A percentile compares a stretch with the other conserved stretches of the same genome.
These are phyloP conservation scores for Tetrahymena thermophila DNA, from an alignment of 73 alveolate genomes.

Conservation along the genomic window DNA sequence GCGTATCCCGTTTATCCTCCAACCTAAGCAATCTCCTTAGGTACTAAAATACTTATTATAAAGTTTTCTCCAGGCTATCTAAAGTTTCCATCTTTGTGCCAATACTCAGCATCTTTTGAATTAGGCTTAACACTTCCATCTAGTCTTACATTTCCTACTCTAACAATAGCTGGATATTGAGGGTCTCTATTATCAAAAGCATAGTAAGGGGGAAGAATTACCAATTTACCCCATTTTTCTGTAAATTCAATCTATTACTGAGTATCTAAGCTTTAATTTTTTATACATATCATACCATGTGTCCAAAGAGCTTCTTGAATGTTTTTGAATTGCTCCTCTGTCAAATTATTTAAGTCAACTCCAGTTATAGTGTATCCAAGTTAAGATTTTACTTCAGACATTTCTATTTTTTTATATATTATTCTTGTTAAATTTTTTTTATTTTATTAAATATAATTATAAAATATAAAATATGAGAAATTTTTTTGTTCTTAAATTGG, in stretches of 20 bases:
- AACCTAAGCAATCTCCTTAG: conserved; percentile 4
- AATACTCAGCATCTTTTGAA: conserved; percentile 5
- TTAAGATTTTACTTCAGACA: not conserved
- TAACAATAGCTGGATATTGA: not conserved
- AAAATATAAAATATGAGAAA: no score
- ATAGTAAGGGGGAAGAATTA: not conserved
- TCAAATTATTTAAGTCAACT: not conserved
- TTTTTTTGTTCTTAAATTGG: no score
- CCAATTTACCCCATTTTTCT: not conserved
- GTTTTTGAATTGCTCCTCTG: not conserved
- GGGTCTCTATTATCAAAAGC: conserved; percentile 1
- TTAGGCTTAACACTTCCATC: conserved; percentile 12
- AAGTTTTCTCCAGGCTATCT: not conserved
- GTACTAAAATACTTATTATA: not conserved
- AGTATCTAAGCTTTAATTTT: not conserved
- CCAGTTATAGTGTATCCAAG: not conserved
- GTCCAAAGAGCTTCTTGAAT: not conserved
- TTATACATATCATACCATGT: not conserved
- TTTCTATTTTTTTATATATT: not conserved
- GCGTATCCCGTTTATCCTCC: conserved; percentile 18
- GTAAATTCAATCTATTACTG: not conserved
- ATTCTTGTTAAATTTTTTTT: not conserved
- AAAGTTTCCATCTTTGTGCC: conserved; percentile 35
- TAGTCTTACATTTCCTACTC: conserved; percentile 12
- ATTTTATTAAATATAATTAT: no score